phyloP scores from a whole-genome alignment of 1,284 basidiomycete genomes.

The Ganoderma lingzhi region DNA sequence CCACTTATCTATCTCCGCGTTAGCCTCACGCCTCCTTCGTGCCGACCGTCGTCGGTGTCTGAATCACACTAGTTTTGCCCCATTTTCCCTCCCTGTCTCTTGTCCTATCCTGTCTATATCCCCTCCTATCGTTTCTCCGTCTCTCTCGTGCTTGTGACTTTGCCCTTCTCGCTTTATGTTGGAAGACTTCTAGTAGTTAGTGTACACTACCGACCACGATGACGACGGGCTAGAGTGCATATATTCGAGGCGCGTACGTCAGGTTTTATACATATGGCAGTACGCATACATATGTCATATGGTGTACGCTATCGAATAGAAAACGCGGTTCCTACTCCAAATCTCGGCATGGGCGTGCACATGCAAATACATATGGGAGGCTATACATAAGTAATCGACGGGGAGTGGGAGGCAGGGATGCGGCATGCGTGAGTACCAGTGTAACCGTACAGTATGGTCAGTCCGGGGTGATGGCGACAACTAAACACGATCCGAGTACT shows the following conservation, averaged over 20 bases:
- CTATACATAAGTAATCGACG: background rate
- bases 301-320: slow-evolving; percentile 23
- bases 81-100: slow-evolving; percentile 2
- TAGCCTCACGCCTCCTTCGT: background rate
- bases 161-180: slow-evolving; percentile 25
- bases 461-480: background rate
- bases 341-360: slow-evolving; percentile 6
- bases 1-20: slow-evolving; percentile 20
- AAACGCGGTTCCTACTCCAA: slow-evolving; percentile 5
- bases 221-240: slow-evolving; percentile 39
- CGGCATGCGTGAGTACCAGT: slow-evolving; percentile 8
- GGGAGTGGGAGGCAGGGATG: background rate
- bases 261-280: slow-evolving; percentile 8
- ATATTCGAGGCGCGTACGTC: slow-evolving; percentile 22
- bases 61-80: slow-evolving; percentile 8
- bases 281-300: slow-evolving; percentile 18
- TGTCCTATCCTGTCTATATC: background rate
- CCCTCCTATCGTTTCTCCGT: background rate
- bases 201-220: slow-evolving; percentile 29
- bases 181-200: slow-evolving; percentile 25
- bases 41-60: slow-evolving; percentile 14
- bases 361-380: background rate
- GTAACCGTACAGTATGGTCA: slow-evolving; percentile 11
- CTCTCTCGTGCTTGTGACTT: slow-evolving; percentile 28
- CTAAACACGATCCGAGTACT: background rate